These are phyloP conservation scores for Lagenaria siceraria DNA, from an alignment of 306 rosid species.

Conservation along the genomic window DNA sequence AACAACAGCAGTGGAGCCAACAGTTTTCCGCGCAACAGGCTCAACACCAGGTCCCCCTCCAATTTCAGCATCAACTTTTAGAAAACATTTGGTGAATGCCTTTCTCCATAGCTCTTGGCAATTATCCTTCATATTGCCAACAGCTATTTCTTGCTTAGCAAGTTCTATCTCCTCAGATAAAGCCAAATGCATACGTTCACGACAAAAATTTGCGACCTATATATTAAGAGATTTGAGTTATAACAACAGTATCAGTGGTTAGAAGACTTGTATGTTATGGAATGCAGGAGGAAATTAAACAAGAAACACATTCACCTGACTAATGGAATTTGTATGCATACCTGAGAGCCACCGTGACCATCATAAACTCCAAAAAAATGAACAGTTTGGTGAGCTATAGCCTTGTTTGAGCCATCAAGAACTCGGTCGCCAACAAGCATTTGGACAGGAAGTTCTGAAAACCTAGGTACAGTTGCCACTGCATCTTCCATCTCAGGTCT, in stretches of 20 bases:
- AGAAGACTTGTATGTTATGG: not conserved
- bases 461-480: slow-evolving; percentile 38
- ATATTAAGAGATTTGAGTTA: not conserved
- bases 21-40: slow-evolving; percentile 81
- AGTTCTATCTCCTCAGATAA: slow-evolving; percentile 69
- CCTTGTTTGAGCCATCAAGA: slow-evolving; percentile 42
- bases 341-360: slow-evolving; percentile 94
- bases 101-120: slow-evolving; percentile 74
- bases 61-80: slow-evolving; percentile 70
- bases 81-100: slow-evolving; percentile 56
- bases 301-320: not conserved
- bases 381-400: slow-evolving; percentile 39
- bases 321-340: slow-evolving; percentile 4
- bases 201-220: slow-evolving; percentile 83
- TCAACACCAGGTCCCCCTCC: slow-evolving; percentile 54
- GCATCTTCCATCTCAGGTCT: slow-evolving; percentile 97
- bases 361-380: slow-evolving; percentile 88
- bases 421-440: slow-evolving; percentile 55
- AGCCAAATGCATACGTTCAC: slow-evolving; percentile 62
- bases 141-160: slow-evolving; percentile 31
- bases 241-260: not conserved
- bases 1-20: slow-evolving; percentile 85
- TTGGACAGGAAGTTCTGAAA: slow-evolving; percentile 56
- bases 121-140: slow-evolving; percentile 25
- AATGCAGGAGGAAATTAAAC: not conserved